These are phyloP conservation scores for Cercospora zeina DNA, from an alignment of 2,329 filamentous ascomycete species.

Conservation along the genomic window DNA sequence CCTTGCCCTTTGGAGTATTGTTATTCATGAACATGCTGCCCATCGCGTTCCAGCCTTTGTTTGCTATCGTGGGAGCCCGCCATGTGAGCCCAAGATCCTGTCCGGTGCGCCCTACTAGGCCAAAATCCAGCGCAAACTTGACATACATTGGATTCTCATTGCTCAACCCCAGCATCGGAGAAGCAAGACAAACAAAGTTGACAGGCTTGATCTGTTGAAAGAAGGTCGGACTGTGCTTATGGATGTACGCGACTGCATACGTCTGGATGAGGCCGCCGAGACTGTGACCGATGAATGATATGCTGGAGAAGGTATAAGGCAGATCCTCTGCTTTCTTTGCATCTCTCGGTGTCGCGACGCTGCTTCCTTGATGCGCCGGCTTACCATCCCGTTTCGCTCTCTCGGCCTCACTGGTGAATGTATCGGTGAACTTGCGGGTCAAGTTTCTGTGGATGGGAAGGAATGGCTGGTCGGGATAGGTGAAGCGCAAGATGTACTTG, in stretches of 20 bases:
- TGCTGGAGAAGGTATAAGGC: conserved; percentile 84
- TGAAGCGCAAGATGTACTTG: conserved; percentile 84
- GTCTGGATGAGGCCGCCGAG: conserved; percentile 87
- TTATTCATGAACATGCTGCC: conserved; percentile 73
- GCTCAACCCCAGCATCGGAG: conserved; percentile 85
- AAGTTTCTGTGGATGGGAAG: conserved; percentile 64
- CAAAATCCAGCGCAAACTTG: conserved; percentile 94
- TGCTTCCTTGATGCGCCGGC: conserved; percentile 60
- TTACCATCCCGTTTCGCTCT: conserved; percentile 51
- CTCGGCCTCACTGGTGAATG: conserved; percentile 49
- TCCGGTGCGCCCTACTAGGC: conserved; percentile 90
- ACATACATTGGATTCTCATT: conserved; percentile 98
- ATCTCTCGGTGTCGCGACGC: conserved; percentile 54
- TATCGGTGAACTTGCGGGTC: conserved; percentile 50
- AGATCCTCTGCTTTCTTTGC: conserved; percentile 51
- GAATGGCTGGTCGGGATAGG: conserved; percentile 90
- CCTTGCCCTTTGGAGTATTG: conserved; percentile 50
- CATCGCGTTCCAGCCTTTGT: conserved; percentile 84
- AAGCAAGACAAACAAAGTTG: conserved; percentile 86
- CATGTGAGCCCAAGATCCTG: conserved; percentile 94
- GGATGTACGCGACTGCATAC: conserved; percentile 93
- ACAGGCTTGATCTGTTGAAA: conserved; percentile 82
- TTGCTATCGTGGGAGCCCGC: conserved; percentile 81
- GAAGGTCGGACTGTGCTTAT: conserved; percentile 90
- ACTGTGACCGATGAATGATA: conserved; percentile 92